A percentile compares a stretch with the other conserved stretches of the same genome.
These are phyloP conservation scores for Arabidopsis lyrata DNA, from an alignment of 441 rosid species.

Conservation along the genomic window DNA sequence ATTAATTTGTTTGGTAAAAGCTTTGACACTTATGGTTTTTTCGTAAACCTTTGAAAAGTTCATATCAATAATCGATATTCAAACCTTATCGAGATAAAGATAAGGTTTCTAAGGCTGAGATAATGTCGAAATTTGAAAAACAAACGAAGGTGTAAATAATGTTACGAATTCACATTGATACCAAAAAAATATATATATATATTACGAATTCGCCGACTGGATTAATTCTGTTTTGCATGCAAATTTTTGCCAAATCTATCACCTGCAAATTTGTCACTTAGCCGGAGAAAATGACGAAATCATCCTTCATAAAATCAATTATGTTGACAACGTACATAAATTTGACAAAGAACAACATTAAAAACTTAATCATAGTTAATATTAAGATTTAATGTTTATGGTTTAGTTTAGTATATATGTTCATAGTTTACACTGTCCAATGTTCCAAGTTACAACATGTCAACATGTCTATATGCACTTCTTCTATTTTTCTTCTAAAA, in stretches of 20 bases:
- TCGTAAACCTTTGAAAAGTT: neutral
- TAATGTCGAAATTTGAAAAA: neutral
- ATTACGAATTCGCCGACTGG: neutral
- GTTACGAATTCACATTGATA: neutral
- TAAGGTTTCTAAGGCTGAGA: neutral
- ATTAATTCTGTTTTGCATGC: neutral
- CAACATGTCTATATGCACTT: no score
- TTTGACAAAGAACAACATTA: neutral
- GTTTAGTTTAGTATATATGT: no score
- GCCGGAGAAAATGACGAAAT: neutral
- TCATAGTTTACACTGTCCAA: no score
- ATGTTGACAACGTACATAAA: neutral
- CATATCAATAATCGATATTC: neutral
- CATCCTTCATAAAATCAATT: neutral
- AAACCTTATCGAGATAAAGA: slow-evolving; percentile 5
- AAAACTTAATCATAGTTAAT: neutral
- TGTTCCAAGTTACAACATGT: no score
- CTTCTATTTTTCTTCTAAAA: no score
- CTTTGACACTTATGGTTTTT: neutral
- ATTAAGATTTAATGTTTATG: neutral
- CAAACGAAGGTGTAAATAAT: neutral
- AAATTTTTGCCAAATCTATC: no score
- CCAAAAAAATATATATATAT: no score
- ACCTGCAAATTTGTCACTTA: neutral
- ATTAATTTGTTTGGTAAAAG: neutral